phyloP scores from a whole-genome alignment of 106 monocot genomes.

The Cymbidium sinense region DNA sequence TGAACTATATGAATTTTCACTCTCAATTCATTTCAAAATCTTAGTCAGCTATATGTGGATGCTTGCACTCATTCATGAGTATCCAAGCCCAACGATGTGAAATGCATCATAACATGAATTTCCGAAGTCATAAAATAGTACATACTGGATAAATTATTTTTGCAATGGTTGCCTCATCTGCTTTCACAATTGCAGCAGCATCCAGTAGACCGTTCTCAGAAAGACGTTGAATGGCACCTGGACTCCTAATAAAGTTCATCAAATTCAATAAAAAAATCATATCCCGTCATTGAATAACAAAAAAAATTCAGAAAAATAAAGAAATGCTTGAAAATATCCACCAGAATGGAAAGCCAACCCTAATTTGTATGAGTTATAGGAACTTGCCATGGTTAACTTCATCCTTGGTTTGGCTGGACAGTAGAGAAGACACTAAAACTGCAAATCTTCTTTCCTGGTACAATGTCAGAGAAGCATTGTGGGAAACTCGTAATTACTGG shows the following conservation, averaged over 20 bases:
- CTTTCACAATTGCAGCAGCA: slow-evolving; percentile 56
- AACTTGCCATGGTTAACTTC: slow-evolving; percentile 92
- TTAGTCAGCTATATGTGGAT: no score
- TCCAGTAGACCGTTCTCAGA: slow-evolving; percentile 59
- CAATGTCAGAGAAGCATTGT: not conserved
- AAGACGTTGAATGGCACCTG: slow-evolving; percentile 87
- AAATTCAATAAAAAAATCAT: slow-evolving; percentile 17
- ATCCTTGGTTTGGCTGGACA: slow-evolving; percentile 97
- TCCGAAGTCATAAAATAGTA: not conserved
- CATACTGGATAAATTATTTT: slow-evolving; percentile 75
- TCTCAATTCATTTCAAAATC: no score
- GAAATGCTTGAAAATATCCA: not conserved
- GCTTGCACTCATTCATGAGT: not conserved
- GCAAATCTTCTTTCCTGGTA: slow-evolving; percentile 86
- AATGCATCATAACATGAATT: not conserved
- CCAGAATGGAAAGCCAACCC: not conserved
- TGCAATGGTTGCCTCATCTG: slow-evolving; percentile 73
- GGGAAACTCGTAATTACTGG: not conserved
- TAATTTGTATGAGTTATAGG: not conserved
- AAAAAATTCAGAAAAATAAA: not conserved
- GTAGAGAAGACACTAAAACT: slow-evolving; percentile 74
- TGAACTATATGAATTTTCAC: no score
- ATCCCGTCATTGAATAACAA: not conserved
- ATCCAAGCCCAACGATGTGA: not conserved
- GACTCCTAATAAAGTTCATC: slow-evolving; percentile 22